phyloP scores from a whole-genome alignment of 2,329 filamentous ascomycete species.

The Trematosphaeria pertusa region DNA sequence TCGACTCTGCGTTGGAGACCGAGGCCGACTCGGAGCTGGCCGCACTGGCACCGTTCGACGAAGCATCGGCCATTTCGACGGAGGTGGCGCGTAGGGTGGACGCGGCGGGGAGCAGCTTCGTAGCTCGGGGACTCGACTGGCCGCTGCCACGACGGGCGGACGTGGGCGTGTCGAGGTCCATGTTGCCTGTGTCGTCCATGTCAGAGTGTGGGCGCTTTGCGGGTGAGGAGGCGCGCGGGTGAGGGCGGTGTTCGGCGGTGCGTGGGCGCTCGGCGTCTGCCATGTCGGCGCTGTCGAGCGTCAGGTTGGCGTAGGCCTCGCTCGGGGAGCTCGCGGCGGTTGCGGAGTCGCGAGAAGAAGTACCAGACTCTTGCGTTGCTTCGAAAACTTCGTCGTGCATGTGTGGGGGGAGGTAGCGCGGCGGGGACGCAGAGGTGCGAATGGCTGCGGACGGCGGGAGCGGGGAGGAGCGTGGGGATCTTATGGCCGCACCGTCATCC shows the following conservation, averaged over 20 bases:
- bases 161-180: constrained; percentile 41
- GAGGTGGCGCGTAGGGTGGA: constrained; percentile 45
- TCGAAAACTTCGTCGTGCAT: constrained; percentile 60
- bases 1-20: constrained; percentile 27
- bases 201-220: constrained; percentile 63
- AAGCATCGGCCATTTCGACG: constrained; percentile 53
- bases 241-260: constrained; percentile 29
- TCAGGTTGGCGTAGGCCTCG: constrained; percentile 61
- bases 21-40: constrained; percentile 39
- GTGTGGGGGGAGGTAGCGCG: constrained; percentile 63
- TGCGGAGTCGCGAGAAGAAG: constrained; percentile 39
- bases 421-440: constrained; percentile 44
- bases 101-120: constrained; percentile 32
- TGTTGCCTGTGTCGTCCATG: constrained; percentile 56
- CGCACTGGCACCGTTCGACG: constrained; percentile 31
- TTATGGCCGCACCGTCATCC: constrained; percentile 41
- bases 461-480: constrained; percentile 47
- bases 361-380: constrained; percentile 34
- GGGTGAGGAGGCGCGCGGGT: constrained; percentile 58
- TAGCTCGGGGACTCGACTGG: constrained; percentile 32
- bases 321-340: constrained; percentile 56
- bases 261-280: constrained; percentile 32
- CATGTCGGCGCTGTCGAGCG: constrained; percentile 53
- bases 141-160: constrained; percentile 29
- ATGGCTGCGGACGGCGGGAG: constrained; percentile 32